These are phyloP conservation scores for Bigelowiella natans DNA, from an alignment of 78 protist genomes.

Conservation along the genomic window DNA sequence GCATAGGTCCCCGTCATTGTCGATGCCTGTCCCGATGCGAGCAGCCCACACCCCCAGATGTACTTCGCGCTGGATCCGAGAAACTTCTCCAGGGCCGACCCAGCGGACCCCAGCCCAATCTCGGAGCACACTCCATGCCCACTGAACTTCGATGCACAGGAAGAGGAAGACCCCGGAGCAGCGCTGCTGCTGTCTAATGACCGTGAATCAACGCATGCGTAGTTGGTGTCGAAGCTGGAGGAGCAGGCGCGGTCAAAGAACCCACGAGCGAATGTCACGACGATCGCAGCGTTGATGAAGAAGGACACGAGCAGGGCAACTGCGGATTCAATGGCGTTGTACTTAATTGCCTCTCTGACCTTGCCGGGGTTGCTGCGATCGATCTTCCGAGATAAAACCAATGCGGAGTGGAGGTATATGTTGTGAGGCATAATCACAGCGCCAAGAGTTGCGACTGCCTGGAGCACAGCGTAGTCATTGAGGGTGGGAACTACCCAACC, in stretches of 20 bases:
- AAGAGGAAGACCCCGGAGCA: no score
- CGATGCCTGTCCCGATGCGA: constrained; percentile 1
- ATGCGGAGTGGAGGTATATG: constrained; percentile 59
- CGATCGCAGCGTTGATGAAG: neutral
- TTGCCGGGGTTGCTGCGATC: neutral
- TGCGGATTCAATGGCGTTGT: neutral
- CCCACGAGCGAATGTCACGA: neutral
- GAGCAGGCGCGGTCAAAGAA: neutral
- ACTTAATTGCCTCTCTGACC: neutral
- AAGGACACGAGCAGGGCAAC: neutral
- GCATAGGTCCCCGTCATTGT: constrained; percentile 1
- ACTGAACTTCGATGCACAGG: no score
- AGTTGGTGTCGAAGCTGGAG: neutral
- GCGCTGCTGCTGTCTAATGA: no score
- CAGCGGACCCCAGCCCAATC: neutral
- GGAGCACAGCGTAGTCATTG: neutral
- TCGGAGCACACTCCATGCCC: neutral
- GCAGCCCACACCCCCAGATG: neutral
- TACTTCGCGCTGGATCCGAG: neutral
- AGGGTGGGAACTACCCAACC: neutral
- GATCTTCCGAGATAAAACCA: constrained; percentile 30
- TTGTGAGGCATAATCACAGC: constrained; percentile 79
- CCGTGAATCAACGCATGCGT: neutral
- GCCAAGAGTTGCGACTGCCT: constrained; percentile 64
- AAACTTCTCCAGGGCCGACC: neutral